A percentile compares a stretch with the other conserved stretches of the same genome.
These are phyloP conservation scores for Solanum hybrid DNA, from an alignment of 305 asterid species.

Conservation along the genomic window DNA sequence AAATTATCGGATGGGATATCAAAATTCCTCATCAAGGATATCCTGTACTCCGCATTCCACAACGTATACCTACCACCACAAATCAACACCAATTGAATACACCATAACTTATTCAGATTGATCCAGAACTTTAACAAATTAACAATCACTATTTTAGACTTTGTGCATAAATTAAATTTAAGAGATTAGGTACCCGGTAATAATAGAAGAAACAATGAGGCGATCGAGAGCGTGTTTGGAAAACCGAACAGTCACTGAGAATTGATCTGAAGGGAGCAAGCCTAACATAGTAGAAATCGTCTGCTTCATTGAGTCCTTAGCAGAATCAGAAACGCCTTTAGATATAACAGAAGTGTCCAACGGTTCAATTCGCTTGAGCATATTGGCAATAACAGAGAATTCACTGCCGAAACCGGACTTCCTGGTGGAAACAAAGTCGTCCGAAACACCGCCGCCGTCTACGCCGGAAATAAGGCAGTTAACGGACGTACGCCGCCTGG, in stretches of 20 bases:
- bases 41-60: conserved; percentile 95
- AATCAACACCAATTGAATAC: background rate
- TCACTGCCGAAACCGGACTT: conserved; percentile 68
- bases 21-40: conserved; percentile 74
- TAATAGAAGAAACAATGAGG: conserved; percentile 69
- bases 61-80: conserved; percentile 55
- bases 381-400: conserved; percentile 76
- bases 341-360: conserved; percentile 64
- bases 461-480: conserved; percentile 73
- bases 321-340: conserved; percentile 77
- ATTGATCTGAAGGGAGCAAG: conserved; percentile 86
- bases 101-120: background rate
- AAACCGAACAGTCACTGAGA: conserved; percentile 57
- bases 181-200: conserved; percentile 57
- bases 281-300: conserved; percentile 95
- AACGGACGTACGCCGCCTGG: conserved; percentile 9
- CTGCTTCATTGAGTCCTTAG: conserved; percentile 98
- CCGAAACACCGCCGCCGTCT: conserved; percentile 93
- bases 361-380: conserved; percentile 85
- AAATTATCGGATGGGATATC: conserved; percentile 36
- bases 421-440: conserved; percentile 83
- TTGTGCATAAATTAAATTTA: background rate
- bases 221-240: conserved; percentile 63
- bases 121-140: background rate
- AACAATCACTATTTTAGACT: background rate